Conservation (phyloP, 2,329 filamentous ascomycete species). For the Davidsoniella virescens region DNA sequence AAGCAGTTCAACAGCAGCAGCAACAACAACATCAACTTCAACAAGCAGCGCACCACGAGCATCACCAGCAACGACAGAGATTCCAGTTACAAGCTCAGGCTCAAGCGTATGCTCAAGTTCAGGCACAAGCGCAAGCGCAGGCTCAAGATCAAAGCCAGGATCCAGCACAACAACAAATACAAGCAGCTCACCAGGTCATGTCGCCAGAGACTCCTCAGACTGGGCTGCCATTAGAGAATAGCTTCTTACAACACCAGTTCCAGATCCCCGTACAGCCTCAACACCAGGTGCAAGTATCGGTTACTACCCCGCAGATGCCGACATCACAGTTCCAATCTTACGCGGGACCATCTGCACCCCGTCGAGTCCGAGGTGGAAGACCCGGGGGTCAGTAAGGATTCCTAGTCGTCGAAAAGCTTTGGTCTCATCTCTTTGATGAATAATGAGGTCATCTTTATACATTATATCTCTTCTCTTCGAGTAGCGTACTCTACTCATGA, state of each 20-base stretch:
- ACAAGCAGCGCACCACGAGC: slow-evolving; percentile 15
- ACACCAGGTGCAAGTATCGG: not conserved
- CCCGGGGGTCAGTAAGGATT: not conserved
- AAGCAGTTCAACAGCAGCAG: slow-evolving; percentile 15
- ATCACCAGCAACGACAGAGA: slow-evolving; percentile 11
- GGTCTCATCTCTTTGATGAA: too few species aligned
- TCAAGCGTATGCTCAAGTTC: slow-evolving; percentile 1
- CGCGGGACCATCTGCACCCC: slow-evolving; percentile 1
- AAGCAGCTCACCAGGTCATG: not conserved
- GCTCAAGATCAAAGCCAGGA: slow-evolving; percentile 17
- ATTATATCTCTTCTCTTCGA: too few species aligned
- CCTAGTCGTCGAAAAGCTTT: too few species aligned
- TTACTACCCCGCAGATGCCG: slow-evolving; percentile 5
- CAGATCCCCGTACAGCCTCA: slow-evolving; percentile 8
- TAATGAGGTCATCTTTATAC: too few species aligned
- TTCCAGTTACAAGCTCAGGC: slow-evolving; percentile 2
- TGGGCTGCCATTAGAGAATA: not conserved
- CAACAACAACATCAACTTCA: slow-evolving; percentile 16
- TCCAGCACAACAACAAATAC: slow-evolving; percentile 4
- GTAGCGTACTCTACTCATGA: too few species aligned
- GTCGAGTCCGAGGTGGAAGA: slow-evolving; percentile 3
- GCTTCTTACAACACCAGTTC: slow-evolving; percentile 11
- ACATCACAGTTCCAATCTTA: slow-evolving; percentile 10
- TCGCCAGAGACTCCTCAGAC: slow-evolving; percentile 4
- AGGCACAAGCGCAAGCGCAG: slow-evolving; percentile 2